A percentile compares a stretch with the other conserved stretches of the same genome.
Conservation (phyloP, 1,139 yeast genomes). For the Saccharomyces hybrid region DNA sequence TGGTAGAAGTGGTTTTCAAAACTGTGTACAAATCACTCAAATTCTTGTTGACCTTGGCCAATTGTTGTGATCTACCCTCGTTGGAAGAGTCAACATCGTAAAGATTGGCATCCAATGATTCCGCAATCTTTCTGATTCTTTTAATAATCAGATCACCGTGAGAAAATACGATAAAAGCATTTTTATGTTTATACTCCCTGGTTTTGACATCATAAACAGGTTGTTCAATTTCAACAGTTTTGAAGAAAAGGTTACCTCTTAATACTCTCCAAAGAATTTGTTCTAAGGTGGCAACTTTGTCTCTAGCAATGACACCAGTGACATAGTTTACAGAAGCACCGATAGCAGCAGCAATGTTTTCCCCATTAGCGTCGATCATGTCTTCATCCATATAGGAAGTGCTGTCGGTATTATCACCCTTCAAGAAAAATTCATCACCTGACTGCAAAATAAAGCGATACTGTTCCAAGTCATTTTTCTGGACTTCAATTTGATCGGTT, state of each 20-base stretch:
- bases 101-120: constrained; percentile 73
- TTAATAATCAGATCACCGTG: constrained; percentile 71
- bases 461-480: constrained; percentile 53
- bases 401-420: constrained; percentile 11
- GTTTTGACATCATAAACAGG: constrained; percentile 46
- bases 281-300: constrained; percentile 63
- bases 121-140: constrained; percentile 68
- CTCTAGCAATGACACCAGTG: constrained; percentile 75
- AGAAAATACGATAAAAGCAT: constrained; percentile 75
- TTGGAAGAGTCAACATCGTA: constrained; percentile 60
- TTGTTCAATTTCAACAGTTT: constrained; percentile 58
- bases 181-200: constrained; percentile 49
- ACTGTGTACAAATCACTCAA: constrained; percentile 62
- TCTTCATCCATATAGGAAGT: constrained; percentile 6
- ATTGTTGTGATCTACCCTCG: constrained; percentile 49
- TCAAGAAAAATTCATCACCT: constrained; percentile 59
- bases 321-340: constrained; percentile 49
- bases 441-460: constrained; percentile 62
- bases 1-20: constrained; percentile 59
- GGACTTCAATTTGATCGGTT: constrained; percentile 44
- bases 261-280: constrained; percentile 88
- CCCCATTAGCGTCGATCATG: constrained; percentile 10
- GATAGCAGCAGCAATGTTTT: constrained; percentile 7
- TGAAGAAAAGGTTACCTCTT: constrained; percentile 81
- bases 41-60: constrained; percentile 50